Evolutionary conservation across 148 eudicot genomes (phyloP), one percentile per base, ranked within the genome.

Genomic region (Spergularia bocconei): DNA sequence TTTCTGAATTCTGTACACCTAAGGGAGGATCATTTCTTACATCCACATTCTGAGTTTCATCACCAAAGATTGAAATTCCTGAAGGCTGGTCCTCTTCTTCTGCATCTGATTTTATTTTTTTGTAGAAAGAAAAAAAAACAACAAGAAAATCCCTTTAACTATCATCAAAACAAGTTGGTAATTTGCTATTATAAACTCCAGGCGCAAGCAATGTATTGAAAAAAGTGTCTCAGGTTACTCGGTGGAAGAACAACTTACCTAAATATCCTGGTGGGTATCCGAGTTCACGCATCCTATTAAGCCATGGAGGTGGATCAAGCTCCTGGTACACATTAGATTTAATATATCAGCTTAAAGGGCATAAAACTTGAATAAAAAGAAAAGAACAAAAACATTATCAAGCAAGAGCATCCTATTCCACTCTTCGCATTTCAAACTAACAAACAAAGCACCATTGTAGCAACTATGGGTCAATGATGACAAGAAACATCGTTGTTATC

Each of bases 301-400:
- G 86, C 88, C 89, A 87, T 59, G 89, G 90, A 77, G 89, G 88
- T 64, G 89, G 93, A 74, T 86, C 88, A 71, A 82, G 79, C 79
- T 85, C 93, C 89, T 89, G 86, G 11, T 19, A 11, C 48, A 25
- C 41, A 51, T 33, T 19, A 81, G 17, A 62, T 39, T 57, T 4
- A 60, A 5, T 7, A 53, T 11, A 47, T 67, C 67, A 10, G 48
- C n/a, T 62, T n/a, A 29, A 5, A 13, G 55, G 6, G 10, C 15
- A 13, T 56, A 66, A 55, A 9, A 9, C 10, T 51, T 10, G 51
- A 58, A 52, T 29, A 29, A 29, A 29, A 29, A 65, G 13, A 21
- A 11, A n/a, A 14, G 50, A 25, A 29, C 25, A 4, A 5, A 5
- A 16, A 12, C 17, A 50, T 38, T 2, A 55, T 21, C 41, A 29